Conservation (phyloP, 2,329 filamentous ascomycete genomes). For the Phialocephala subalpina region DNA sequence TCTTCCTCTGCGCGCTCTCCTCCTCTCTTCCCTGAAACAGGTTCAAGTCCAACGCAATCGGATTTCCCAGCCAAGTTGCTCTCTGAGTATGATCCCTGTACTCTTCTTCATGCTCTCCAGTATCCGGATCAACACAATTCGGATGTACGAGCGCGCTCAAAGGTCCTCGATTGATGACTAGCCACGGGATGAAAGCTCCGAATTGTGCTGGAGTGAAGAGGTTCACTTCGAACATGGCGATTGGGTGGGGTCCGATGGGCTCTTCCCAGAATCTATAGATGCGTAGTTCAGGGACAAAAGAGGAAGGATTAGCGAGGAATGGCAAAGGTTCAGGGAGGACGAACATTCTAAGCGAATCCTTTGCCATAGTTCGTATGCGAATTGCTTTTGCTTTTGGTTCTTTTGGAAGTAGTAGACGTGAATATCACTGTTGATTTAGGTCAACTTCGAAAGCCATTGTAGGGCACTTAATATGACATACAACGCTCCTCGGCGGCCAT, state of each 20-base stretch:
- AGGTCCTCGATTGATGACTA: slow-evolving; percentile 82
- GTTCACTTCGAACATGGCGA: slow-evolving; percentile 94
- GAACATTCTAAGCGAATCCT: slow-evolving; percentile 82
- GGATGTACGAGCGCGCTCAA: slow-evolving; percentile 83
- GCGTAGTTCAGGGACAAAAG: slow-evolving; percentile 80
- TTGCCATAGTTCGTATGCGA: slow-evolving; percentile 77
- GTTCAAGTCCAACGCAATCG: slow-evolving; percentile 65
- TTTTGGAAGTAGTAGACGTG: slow-evolving; percentile 84
- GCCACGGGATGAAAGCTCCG: slow-evolving; percentile 87
- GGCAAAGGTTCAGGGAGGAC: slow-evolving; percentile 36
- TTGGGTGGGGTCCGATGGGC: slow-evolving; percentile 82
- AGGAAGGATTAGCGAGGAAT: slow-evolving; percentile 3
- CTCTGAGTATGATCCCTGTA: slow-evolving; percentile 58
- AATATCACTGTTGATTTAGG: slow-evolving; percentile 63
- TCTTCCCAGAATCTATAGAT: slow-evolving; percentile 81
- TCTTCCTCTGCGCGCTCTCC: slow-evolving; percentile 11
- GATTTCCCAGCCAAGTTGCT: slow-evolving; percentile 79
- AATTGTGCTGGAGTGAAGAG: slow-evolving; percentile 87
- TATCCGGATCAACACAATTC: slow-evolving; percentile 72
- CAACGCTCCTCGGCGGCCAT: slow-evolving; percentile 76
- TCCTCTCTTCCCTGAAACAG: slow-evolving; percentile 47
- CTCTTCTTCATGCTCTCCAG: slow-evolving; percentile 45
- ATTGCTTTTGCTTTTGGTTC: slow-evolving; percentile 68
- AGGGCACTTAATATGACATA: slow-evolving; percentile 38
- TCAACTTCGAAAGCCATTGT: not conserved